Evolutionary conservation across 148 eudicot species (phyloP), one percentile per base, ranked within the genome.

Genomic region (Cornus suecica): DNA sequence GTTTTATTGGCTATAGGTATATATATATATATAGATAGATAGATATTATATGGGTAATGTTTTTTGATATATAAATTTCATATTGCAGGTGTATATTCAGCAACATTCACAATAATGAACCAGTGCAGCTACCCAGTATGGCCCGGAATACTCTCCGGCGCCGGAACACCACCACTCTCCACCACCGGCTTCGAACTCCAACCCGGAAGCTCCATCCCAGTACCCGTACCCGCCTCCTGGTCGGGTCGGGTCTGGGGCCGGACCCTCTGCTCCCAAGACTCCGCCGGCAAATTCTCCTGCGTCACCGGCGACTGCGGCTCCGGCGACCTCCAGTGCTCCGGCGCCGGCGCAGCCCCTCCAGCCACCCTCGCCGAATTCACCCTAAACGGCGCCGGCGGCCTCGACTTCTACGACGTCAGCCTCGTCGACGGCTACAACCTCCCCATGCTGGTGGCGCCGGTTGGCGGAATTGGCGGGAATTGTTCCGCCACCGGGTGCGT

Each of bases 231-330:
- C 0, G 3, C 85, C 30, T 66, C 83, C 0, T 93, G 98, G 98
- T 93, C 98, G 8, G 96, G 98, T 71, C 87, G 98, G 18, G 7
- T 93, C n/a, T 93, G 98, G 98, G 98, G 88, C 62, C 86, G 95
- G 2, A 88, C 96, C 23, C 68, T 80, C 29, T 93, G 98, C 79
- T 31, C 87, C 45, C 69, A 61, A 2, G 88, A 88, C 76, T 32
- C 85, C 11, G 84, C 90, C 11, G 83, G 86, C 25, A 80, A 80
- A 29, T 87, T 91, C 82, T 69, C 84, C 1, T 93, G 98, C 63
- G 78, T 72, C 66, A 93, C 98, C 2, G 96, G 83, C 1, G 97
- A 91, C 70, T 91, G 93, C 42, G 89, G 82, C 63, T 78, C 90
- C 23, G 87, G 90, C 10, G 52, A 77, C 25, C 16, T 89, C 48